Evolutionary conservation across 352 stramenopile species (phyloP).

Genomic region (Lagenidium sp.): DNA sequence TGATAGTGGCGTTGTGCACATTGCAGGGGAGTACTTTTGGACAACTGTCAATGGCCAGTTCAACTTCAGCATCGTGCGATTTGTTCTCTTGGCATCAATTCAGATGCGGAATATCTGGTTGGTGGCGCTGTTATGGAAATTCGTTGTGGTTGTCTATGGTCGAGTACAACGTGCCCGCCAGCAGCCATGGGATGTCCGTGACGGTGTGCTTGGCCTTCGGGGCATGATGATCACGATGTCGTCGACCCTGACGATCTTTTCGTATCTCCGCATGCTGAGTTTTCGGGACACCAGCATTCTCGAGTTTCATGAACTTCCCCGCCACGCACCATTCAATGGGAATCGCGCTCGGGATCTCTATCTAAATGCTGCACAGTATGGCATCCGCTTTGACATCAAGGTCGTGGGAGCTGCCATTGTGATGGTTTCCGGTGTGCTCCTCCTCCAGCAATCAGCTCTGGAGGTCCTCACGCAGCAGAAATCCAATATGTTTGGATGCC

Average conservation of each 20-base stretch:
- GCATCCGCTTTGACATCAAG: background rate
- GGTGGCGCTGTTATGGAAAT: constrained; percentile 12
- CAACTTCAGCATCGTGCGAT: constrained; percentile 5
- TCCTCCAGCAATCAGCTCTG: too few species aligned
- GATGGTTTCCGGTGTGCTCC: too few species aligned
- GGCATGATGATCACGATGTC: constrained; percentile 2
- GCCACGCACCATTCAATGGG: background rate
- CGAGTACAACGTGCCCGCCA: background rate
- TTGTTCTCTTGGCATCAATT: constrained; percentile 2
- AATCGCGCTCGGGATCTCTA: background rate
- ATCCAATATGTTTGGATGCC: constrained; percentile 2
- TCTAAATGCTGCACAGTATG: background rate
- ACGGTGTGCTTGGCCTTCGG: constrained; percentile 7
- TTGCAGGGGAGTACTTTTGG: constrained; percentile 5
- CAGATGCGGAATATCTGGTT: constrained; percentile 23
- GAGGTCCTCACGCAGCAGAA: background rate
- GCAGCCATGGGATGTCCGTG: background rate
- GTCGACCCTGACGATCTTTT: constrained; percentile 10
- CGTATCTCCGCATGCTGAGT: background rate
- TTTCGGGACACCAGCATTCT: constrained; percentile 12
- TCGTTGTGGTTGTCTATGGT: background rate
- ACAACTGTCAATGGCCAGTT: constrained; percentile 5
- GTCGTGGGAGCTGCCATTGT: background rate
- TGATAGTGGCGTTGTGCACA: constrained; percentile 14
- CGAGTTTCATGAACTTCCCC: background rate